Base-by-base conservation (phyloP, 768 basidiomycete species). In the Lentinula raphanica region DNA sequence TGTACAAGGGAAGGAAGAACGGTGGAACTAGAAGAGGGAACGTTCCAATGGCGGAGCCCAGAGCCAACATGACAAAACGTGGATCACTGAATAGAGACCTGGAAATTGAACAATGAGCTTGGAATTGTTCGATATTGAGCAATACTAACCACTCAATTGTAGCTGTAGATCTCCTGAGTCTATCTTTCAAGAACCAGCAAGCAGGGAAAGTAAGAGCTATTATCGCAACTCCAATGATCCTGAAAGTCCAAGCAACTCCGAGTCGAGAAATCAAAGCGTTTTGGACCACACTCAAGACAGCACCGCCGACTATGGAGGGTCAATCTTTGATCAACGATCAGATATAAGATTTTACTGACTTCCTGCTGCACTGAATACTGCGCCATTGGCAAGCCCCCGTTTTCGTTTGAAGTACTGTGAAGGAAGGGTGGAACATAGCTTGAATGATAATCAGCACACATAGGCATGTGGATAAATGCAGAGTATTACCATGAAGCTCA, bases 1-100 rank as follows among this genome's bases (percentile, higher is more conserved):
- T 68, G 56, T 73, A 74, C 9, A 68, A 63, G 1, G 71, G 72
- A 46, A 73, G 71, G 64, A 75, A 74, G 63, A 72, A 74, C 11
- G 69, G 68, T 1, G 72, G 66, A 23, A 72, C 70, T 35, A 75
- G 68, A 8, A 71, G 58, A n/a, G 70, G 72, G 56, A 75, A 74
- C 15, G 70, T 71, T 25, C 66, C 69, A 25, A 72, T 59, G n/a
- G 63, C 70, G 29, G 67, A 69, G 3, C 68, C 70, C n/a, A 72
- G 32, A 58, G 67, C 72, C 6, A 73, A 63, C 6, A 66, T 54
- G 12, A 50, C 29, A 50, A 50, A 50, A 15, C 32, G 28, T 4
- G 49, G 49, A 60, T 73, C 70, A 51, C 54, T 62, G 60, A 72
- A 72, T 3, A 72, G 51, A 48, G 63, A 64, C 68, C 70, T 70